phyloP scores from a whole-genome alignment of 768 basidiomycete species.

The Amanita brunnescens region DNA sequence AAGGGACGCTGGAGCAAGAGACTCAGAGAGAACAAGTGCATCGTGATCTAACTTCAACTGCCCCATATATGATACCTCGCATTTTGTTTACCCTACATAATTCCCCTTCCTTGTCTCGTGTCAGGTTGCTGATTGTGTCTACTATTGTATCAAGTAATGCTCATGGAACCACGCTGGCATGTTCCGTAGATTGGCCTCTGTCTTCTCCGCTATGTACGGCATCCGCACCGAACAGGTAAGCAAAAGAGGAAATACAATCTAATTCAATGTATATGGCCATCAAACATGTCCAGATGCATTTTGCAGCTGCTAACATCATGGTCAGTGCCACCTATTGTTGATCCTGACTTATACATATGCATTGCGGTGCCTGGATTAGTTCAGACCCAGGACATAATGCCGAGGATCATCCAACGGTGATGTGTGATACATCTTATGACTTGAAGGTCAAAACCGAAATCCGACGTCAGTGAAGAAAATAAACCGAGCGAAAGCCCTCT shows the following conservation, averaged over 20 bases:
- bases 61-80: constrained; percentile 2
- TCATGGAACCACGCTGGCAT: constrained; percentile 57
- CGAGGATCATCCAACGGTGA: too few relatives aligned
- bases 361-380: too few relatives aligned
- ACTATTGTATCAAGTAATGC: constrained; percentile 30
- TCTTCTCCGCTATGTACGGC: constrained; percentile 52
- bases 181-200: constrained; percentile 42
- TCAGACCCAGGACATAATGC: too few relatives aligned
- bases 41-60: constrained; percentile 34
- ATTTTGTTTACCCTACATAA: constrained; percentile 4
- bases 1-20: constrained; percentile 69
- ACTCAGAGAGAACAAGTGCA: constrained; percentile 62
- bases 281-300: too few relatives aligned
- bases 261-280: too few relatives aligned
- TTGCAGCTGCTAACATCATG: too few relatives aligned
- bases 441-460: too few relatives aligned
- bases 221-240: constrained; percentile 40
- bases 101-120: not conserved
- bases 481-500: too few relatives aligned
- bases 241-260: not conserved
- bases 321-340: too few relatives aligned
- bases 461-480: too few relatives aligned
- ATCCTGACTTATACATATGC: too few relatives aligned
- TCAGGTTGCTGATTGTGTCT: not conserved
- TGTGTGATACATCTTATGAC: too few relatives aligned